Base-by-base conservation (phyloP, 164 flowering plant genomes). In the Sextonia rubra region DNA sequence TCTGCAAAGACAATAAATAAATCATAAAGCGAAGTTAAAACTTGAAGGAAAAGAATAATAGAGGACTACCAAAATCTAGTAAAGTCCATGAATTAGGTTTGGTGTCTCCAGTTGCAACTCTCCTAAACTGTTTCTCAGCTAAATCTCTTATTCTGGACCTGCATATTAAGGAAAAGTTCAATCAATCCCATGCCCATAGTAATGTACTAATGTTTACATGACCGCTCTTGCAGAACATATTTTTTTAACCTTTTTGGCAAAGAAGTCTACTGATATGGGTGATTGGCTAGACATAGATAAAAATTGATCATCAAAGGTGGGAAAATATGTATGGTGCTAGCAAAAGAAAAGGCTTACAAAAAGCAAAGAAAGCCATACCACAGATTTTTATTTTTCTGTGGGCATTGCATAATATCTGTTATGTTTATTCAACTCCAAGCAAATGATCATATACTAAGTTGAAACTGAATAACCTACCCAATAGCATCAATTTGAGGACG, bases 71-170 rank as follows among this genome's bases (percentile, higher is more conserved):
- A 69, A 93, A 95, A 78, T 95, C 99, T 65, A 93, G 78, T 56
- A 95, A 81, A 17, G 97, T 91, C 98, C 99, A 95, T 22, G 97
- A 87, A 74, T 93, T 95, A 75, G 99, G 93, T 74, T 91, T 95
- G 37, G 75, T 32, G 70, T 95, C 98, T 12, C 99, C 99, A 29
- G 87, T 56, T 69, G 97, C 84, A 77, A 85, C 70, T 82, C 73
- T 95, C 62, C 86, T 89, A 71, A 77, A 93, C 77, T 93, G 79
- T 48, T 86, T 79, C 82, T 93, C 97, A 26, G 97, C 99, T 48
- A 87, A 74, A 79, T 93, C 97, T 83, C 88, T 85, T 24, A 93
- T 87, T 78, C 69, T 89, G 3, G 90, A 79, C 78, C 98, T 95
- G 61, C 70, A 83, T 23, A 69, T 65, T 60, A 69, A 70, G 18